phyloP scores from a whole-genome alignment of 176 grass and related monocot genomes.

The Cenchrus americanus region DNA sequence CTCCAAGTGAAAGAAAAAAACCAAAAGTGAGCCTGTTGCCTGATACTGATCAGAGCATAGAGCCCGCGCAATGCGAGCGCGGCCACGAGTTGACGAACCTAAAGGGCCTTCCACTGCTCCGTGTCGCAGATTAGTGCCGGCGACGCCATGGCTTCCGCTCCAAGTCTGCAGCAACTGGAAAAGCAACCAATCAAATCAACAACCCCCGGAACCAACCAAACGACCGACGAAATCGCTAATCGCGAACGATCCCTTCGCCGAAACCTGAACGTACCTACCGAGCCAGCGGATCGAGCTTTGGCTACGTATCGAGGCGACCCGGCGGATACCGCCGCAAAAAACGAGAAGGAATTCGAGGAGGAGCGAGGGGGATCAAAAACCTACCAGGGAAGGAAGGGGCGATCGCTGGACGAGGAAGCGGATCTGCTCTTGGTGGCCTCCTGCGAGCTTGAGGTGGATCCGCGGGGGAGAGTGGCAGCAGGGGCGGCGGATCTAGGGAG shows the following conservation, averaged over 20 bases:
- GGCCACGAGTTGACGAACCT: constrained; percentile 42
- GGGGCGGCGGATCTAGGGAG: too few species aligned
- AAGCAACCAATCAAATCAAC: background rate
- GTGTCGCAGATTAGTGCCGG: constrained; percentile 69
- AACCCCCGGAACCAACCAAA: background rate
- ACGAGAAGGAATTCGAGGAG: background rate
- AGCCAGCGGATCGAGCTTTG: background rate
- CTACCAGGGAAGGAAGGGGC: background rate
- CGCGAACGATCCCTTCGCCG: too few species aligned
- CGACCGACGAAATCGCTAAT: background rate
- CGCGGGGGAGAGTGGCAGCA: too few species aligned
- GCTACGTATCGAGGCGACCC: background rate
- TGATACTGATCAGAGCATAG: constrained; percentile 23
- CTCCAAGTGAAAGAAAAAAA: constrained; percentile 14
- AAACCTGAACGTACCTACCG: background rate
- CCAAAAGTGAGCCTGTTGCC: constrained; percentile 15
- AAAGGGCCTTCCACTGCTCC: constrained; percentile 77
- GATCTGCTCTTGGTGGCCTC: constrained; percentile 36
- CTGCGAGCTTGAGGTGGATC: too few species aligned
- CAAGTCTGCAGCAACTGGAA: constrained; percentile 7
- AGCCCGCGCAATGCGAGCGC: background rate
- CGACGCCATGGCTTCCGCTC: constrained; percentile 65
- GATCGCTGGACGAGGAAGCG: constrained; percentile 4
- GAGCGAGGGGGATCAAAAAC: background rate
- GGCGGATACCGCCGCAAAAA: background rate